phyloP scores from a whole-genome alignment of 371 early-diverging fungal species.

The Cokeromyces recurvatus region DNA sequence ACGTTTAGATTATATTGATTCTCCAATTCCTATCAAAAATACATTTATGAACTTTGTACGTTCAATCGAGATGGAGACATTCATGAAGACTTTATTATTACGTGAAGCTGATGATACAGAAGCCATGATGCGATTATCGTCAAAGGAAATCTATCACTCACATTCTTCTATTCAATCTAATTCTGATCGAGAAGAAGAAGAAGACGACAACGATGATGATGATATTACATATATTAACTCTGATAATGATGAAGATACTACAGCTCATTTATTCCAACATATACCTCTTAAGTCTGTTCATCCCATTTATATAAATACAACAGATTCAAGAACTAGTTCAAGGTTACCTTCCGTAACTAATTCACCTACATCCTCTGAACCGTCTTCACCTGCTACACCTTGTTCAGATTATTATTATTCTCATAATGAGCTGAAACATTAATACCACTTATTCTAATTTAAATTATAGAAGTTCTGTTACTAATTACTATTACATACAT shows the following conservation, averaged over 20 bases:
- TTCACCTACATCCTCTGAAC: constrained; percentile 27
- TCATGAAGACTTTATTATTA: background rate
- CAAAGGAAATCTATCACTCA: too few relatives aligned
- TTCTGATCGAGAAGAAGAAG: too few relatives aligned
- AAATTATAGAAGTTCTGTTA: too few relatives aligned
- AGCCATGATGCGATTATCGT: background rate
- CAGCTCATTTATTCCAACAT: constrained; percentile 9
- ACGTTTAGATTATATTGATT: constrained; percentile 11
- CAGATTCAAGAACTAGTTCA: background rate
- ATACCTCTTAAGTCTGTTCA: constrained; percentile 9
- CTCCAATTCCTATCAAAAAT: constrained; percentile 4
- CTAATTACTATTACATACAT: too few relatives aligned
- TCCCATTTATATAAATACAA: background rate
- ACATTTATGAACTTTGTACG: constrained; percentile 10
- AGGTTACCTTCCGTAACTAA: constrained; percentile 11
- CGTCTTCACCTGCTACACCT: constrained; percentile 32
- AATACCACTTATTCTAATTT: too few relatives aligned
- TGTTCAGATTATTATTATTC: constrained; percentile 10
- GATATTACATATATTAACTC: background rate
- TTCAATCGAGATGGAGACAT: constrained; percentile 18
- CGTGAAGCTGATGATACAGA: background rate
- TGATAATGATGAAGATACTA: constrained; percentile 1
- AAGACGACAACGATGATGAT: background rate
- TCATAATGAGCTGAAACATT: background rate
- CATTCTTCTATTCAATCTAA: background rate